These are phyloP conservation scores for Escallonia rubra DNA, from an alignment of 129 eudicot species.

Conservation along the genomic window DNA sequence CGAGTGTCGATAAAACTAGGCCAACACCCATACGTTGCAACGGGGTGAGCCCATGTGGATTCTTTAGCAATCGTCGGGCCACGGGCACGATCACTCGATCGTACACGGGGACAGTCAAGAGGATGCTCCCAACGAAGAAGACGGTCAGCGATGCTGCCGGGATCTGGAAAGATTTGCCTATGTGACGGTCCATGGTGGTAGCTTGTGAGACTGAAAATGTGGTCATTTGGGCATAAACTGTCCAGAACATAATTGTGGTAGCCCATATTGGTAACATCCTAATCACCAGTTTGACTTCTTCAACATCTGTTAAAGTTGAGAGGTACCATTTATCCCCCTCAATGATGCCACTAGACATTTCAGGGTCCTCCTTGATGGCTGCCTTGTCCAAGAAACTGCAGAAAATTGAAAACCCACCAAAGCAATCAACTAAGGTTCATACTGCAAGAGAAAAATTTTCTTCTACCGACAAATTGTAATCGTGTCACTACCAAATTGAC, in stretches of 20 bases:
- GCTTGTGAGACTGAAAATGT: slow-evolving; percentile 92
- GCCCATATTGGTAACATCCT: slow-evolving; percentile 89
- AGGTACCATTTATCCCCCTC: slow-evolving; percentile 54
- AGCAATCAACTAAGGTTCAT: too few species aligned
- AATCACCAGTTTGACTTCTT: slow-evolving; percentile 72
- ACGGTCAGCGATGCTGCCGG: slow-evolving; percentile 76
- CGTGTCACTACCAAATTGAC: too few species aligned
- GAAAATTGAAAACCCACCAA: neutral
- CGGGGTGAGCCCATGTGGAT: slow-evolving; percentile 72
- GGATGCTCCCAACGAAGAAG: slow-evolving; percentile 67
- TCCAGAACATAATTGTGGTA: slow-evolving; percentile 73
- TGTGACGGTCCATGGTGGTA: slow-evolving; percentile 77
- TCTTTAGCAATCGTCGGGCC: slow-evolving; percentile 26
- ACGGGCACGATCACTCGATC: slow-evolving; percentile 57
- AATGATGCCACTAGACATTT: slow-evolving; percentile 12
- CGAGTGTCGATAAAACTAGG: slow-evolving; percentile 45
- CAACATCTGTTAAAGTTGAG: slow-evolving; percentile 74
- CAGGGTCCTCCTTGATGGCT: slow-evolving; percentile 44
- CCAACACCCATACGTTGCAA: slow-evolving; percentile 72
- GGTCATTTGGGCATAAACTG: slow-evolving; percentile 82
- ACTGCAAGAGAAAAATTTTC: too few species aligned
- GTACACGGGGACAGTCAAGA: slow-evolving; percentile 65
- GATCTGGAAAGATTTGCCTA: slow-evolving; percentile 55
- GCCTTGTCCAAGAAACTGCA: slow-evolving; percentile 84
- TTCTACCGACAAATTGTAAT: too few species aligned